phyloP scores from a whole-genome alignment of 2,329 filamentous ascomycete genomes.

The Cercospora zeina region DNA sequence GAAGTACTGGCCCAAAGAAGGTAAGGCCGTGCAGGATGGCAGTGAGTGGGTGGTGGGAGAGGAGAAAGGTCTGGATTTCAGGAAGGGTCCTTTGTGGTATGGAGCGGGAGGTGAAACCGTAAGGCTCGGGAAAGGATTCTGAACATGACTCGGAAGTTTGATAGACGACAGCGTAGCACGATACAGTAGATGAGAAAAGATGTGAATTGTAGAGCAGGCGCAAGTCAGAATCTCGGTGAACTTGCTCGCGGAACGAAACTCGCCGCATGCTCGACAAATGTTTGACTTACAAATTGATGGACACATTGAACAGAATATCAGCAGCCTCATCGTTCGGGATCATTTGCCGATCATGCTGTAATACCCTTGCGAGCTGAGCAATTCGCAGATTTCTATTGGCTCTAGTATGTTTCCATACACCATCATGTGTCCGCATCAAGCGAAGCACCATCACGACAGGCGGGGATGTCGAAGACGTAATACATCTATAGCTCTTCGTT shows the following conservation, averaged over 20 bases:
- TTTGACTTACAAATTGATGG: background rate
- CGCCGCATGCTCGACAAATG: background rate
- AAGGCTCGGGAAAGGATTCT: conserved; percentile 53
- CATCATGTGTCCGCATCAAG: conserved; percentile 14
- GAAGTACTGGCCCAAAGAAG: conserved; percentile 65
- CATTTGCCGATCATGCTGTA: conserved; percentile 13
- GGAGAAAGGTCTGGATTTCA: conserved; percentile 74
- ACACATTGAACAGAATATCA: background rate
- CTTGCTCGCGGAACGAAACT: background rate
- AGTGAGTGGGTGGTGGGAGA: conserved; percentile 88
- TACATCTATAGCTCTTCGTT: conserved; percentile 4
- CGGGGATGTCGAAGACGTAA: conserved; percentile 21
- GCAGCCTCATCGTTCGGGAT: background rate
- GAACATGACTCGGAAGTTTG: background rate
- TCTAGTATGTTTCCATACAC: conserved; percentile 9
- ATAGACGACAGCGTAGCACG: background rate
- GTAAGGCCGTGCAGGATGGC: conserved; percentile 47
- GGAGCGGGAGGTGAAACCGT: conserved; percentile 72
- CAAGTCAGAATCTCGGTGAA: background rate
- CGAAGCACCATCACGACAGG: conserved; percentile 12
- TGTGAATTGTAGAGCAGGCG: background rate
- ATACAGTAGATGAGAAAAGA: background rate
- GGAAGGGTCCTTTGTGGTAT: conserved; percentile 81
- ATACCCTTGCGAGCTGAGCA: conserved; percentile 14
- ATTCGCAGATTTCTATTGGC: conserved; percentile 13